These are phyloP conservation scores for Brachypodium distachyon DNA, from an alignment of 202 grass and related monocot genomes.

Conservation along the genomic window DNA sequence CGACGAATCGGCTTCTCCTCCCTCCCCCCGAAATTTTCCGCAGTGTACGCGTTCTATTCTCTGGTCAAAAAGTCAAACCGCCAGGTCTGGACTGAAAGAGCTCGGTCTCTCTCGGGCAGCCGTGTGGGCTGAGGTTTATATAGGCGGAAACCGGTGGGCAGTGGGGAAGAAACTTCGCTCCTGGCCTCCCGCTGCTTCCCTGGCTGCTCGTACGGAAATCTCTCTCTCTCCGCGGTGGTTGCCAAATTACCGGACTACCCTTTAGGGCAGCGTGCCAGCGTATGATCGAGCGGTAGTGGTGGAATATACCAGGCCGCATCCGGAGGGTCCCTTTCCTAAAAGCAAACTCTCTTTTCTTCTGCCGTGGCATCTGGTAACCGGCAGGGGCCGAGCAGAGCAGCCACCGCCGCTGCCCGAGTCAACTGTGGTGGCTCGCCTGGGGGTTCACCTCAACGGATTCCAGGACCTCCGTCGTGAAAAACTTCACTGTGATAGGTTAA, in stretches of 20 bases:
- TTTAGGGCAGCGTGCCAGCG: too few relatives aligned
- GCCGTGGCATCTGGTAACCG: neutral
- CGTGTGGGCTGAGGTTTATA: neutral
- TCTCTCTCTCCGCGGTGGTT: neutral
- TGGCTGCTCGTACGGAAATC: slow-evolving; percentile 22
- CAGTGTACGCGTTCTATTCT: neutral
- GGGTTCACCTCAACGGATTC: neutral
- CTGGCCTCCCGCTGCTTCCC: slow-evolving; percentile 12
- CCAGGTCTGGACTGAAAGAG: slow-evolving; percentile 4
- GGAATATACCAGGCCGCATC: slow-evolving; percentile 6
- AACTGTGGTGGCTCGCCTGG: neutral
- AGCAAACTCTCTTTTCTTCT: neutral
- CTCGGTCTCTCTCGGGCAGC: neutral
- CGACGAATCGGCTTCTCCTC: neutral
- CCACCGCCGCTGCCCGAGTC: neutral
- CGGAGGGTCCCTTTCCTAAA: neutral
- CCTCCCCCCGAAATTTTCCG: neutral
- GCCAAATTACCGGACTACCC: slow-evolving; percentile 10
- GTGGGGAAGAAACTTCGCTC: slow-evolving; percentile 31
- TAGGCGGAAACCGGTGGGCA: neutral
- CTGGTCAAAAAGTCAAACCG: slow-evolving; percentile 29
- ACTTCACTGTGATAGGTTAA: too few relatives aligned
- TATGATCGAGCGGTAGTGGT: neutral
- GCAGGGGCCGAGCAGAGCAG: too few relatives aligned
- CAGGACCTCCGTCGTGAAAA: neutral